Base-by-base conservation (phyloP, 495 filamentous ascomycete genomes). In the Penicillium subrubescens region DNA sequence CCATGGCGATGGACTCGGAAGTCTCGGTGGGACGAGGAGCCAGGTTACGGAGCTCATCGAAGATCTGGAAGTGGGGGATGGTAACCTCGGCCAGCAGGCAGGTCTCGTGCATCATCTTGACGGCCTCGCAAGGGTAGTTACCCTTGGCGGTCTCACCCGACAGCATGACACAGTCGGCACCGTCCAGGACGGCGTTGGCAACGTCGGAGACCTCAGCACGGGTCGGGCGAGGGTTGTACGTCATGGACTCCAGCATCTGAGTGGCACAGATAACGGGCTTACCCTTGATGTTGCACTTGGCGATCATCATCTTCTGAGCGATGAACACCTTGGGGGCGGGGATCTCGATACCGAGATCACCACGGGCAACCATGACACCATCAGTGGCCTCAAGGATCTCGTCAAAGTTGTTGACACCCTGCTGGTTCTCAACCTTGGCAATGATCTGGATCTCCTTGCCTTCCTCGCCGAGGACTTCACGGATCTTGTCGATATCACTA, bases 301-400 rank as follows among this genome's bases (percentile, higher is more conserved):
- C 92, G 81, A 98, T 98, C 90, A 99, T 94, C 92, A 98, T 98
- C 89, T 99, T 99, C 86, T 99, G 95, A 53, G 95, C 95, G 66
- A 96, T 90, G 82, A 98, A 99, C 59, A 99, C 95, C 86, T 99
- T 96, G 58, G 94, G 92, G 41, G 96, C 93, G 21, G 95, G 93
- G 73, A 99, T 99, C 80, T 99, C 95, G 66, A 99, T 99, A 82
- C 95, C 95, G 43, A 99, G 84, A 72, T 99, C 95, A 81, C 95
- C 95, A 86, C 95, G 95, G 71, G 95, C 95, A 73, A 99, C 95
- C 95, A 99, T 99, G 77, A 99, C 93, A 85, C 96, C 95, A 77
- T 99, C 95, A 23, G 95, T 98, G 83, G 93, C 91, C 75, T 89
- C 86, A 46, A 99, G 87, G 72, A 99, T 98, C 82, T 97, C 95